Conservation (phyloP, 129 eudicot species). For the Ambrosia trifida region DNA sequence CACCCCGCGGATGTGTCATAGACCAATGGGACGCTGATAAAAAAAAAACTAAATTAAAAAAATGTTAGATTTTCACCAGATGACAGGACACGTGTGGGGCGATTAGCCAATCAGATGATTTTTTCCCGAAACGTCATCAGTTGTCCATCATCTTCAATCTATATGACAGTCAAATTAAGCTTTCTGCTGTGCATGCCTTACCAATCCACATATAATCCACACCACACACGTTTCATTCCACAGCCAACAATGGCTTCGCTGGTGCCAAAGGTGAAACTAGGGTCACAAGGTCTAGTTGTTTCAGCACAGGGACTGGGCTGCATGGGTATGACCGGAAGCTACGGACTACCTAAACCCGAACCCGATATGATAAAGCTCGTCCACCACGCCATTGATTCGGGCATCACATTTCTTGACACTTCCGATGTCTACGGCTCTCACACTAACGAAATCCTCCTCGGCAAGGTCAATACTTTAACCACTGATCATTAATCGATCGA, state of each 20-base stretch:
- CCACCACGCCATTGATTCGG: slow-evolving; percentile 47
- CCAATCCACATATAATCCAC: too few species aligned
- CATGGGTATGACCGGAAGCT: slow-evolving; percentile 43
- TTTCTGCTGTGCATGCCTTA: slow-evolving; percentile 1
- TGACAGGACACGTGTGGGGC: too few species aligned
- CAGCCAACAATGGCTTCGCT: slow-evolving; percentile 1
- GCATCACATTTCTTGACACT: slow-evolving; percentile 54
- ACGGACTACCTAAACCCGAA: slow-evolving; percentile 48
- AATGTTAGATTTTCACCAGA: too few species aligned
- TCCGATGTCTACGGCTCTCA: slow-evolving; percentile 52
- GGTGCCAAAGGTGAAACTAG: slow-evolving; percentile 41
- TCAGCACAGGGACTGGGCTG: slow-evolving; percentile 55
- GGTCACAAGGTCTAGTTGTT: slow-evolving; percentile 51
- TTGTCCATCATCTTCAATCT: neutral
- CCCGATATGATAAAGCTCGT: slow-evolving; percentile 48
- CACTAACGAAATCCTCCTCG: slow-evolving; percentile 51
- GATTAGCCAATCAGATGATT: slow-evolving; percentile 1
- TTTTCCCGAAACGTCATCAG: neutral
- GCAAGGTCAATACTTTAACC: slow-evolving; percentile 29
- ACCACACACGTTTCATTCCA: too few species aligned
- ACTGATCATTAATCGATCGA: neutral
- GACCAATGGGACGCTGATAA: too few species aligned
- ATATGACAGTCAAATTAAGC: neutral
- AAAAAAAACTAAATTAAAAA: too few species aligned
- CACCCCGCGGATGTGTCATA: too few species aligned